Evolutionary conservation across 2,329 filamentous ascomycete species (phyloP), one percentile per base, ranked within the genome.

Genomic region (Neonectria punicea): DNA sequence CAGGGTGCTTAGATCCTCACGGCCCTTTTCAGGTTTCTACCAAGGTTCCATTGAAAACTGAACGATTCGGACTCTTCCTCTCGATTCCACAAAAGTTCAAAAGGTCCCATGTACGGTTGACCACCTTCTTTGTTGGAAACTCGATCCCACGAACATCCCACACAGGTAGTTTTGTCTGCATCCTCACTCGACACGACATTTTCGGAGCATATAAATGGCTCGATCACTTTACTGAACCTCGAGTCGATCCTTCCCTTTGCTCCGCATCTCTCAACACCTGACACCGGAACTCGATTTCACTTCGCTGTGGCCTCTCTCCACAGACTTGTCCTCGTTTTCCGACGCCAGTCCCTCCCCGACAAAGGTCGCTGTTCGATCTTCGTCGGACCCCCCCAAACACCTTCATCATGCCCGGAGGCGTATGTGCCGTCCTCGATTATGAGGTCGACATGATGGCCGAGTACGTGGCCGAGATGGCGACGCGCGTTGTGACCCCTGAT

Each of bases 371-470:
- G 30, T 63, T 43, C 63, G 80, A 77, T 81, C 80, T 81, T 81
- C 67, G 79, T 82, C 80, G 79, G 79, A 70, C 65, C 55, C 67
- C 66, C 8, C 49, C 39, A 32, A 66, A 68, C 68, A 75, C 75
- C 71, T 75, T 74, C 83, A 89, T 81, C 75, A 89, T 89, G 87
- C 84, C 87, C 70, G 94, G 94, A 78, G 94, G 94, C 74, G 94
- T 98, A 43, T 96, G 94, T 74, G 93, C 93, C 75, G 92, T 97
- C 82, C 89, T 98, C 81, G 94, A 97, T 84, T 98, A 98, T 80
- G 94, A 97, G 81, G 95, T 97, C 89, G 93, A 97, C 78, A 86
- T 92, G 80, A 98, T 97, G 94, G 92, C 93, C 68, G 93, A 97
- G 78, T 98, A 97, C 80, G 94, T 97, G 77, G 91, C 93, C 68